Evolutionary conservation across 169 alveolate genomes (phyloP), one percentile per base, ranked within the genome.

Genomic region (Theileria sp.): DNA sequence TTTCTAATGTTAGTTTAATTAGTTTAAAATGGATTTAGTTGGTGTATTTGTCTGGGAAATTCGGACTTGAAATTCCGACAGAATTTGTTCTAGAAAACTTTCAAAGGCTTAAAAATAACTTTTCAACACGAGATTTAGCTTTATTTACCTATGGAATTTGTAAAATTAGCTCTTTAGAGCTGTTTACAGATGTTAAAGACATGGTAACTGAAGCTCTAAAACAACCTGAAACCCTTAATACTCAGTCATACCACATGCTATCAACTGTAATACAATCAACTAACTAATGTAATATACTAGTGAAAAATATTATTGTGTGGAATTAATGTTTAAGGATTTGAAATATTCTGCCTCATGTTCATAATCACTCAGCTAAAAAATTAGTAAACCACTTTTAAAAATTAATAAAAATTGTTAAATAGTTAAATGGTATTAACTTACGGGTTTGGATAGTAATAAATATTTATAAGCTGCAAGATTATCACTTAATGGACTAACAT

Each of bases 341-440:
- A 82, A 49, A 74, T 44, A 82, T 26, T 82, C 80, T 21, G 13
- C 50, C 51, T 82, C 88, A 10, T 76, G 75, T 3, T 71, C 44
- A 58, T 82, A 70, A 74, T 82, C 86, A 44, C 79, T 17, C 6
- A 82, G 49, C 88, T 82, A 65, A 7, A 75, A n/a, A n/a, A n/a
- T n/a, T n/a, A n/a, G n/a, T n/a, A n/a, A n/a, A n/a, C n/a, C n/a
- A n/a, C n/a, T n/a, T n/a, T n/a, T n/a, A n/a, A n/a, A n/a, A n/a
- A n/a, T n/a, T n/a, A n/a, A n/a, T n/a, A n/a, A n/a, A n/a, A n/a
- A n/a, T n/a, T n/a, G n/a, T n/a, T n/a, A n/a, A n/a, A n/a, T n/a
- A n/a, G 36, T 44, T 38, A 54, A 56, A 4, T 1, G 21, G 21
- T 19, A 0, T 30, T 23, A 6, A 82, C 86, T 30, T 68, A 82